A percentile compares a stretch with the other conserved stretches of the same genome.
Conservation (phyloP, 768 basidiomycete species). For the Leccinum subtestaceum region DNA sequence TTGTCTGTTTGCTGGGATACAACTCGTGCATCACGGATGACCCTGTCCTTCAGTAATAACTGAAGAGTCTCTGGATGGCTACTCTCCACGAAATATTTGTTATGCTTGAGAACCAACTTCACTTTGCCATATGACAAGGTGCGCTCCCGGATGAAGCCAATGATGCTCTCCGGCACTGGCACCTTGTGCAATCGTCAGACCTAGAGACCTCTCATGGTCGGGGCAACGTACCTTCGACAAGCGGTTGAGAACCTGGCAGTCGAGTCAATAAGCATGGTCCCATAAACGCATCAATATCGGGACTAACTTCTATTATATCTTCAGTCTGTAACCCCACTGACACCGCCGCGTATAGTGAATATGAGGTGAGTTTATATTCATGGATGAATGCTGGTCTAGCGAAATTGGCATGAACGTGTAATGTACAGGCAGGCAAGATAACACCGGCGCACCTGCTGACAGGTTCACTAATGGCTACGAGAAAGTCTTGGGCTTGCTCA, state of each 20-base stretch:
- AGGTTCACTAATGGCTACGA: slow-evolving; percentile 97
- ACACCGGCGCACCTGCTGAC: slow-evolving; percentile 82
- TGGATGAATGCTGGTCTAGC: slow-evolving; percentile 93
- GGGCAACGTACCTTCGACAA: slow-evolving; percentile 57
- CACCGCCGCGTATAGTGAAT: slow-evolving; percentile 97
- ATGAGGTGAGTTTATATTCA: slow-evolving; percentile 98
- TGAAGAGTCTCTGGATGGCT: slow-evolving; percentile 93
- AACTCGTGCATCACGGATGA: slow-evolving; percentile 83
- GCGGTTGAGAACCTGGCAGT: slow-evolving; percentile 67
- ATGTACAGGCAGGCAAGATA: slow-evolving; percentile 28
- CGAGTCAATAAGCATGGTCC: slow-evolving; percentile 33
- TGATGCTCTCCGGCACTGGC: slow-evolving; percentile 86
- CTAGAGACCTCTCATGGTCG: slow-evolving; percentile 2
- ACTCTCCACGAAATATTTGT: slow-evolving; percentile 96
- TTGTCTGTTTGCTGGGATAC: slow-evolving; percentile 65
- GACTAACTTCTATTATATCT: slow-evolving; percentile 93
- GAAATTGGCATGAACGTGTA: slow-evolving; percentile 14
- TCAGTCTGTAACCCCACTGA: slow-evolving; percentile 97
- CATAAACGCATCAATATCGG: slow-evolving; percentile 15
- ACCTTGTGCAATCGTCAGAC: slow-evolving; percentile 49
- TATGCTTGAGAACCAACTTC: slow-evolving; percentile 96
- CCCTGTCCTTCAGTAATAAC: slow-evolving; percentile 77
- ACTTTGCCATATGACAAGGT: slow-evolving; percentile 98
- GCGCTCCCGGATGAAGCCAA: slow-evolving; percentile 85
- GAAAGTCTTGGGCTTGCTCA: slow-evolving; percentile 96